Evolutionary conservation across 192 early-diverging fungal species (phyloP).

Genomic region (Coemansia sp.): DNA sequence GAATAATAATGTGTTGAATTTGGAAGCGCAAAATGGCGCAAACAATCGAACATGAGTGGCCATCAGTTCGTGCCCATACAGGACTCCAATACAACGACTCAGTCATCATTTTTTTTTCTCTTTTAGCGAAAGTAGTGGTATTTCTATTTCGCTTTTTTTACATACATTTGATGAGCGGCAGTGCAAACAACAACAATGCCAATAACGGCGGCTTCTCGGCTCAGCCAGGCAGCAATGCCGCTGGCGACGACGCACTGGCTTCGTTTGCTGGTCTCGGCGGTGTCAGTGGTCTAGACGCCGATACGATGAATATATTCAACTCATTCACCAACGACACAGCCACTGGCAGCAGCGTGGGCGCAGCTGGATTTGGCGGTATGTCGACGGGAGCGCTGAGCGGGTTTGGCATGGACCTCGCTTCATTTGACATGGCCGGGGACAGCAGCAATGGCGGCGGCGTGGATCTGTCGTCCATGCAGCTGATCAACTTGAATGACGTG

Average conservation of each 20-base stretch:
- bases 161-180: slow-evolving; percentile 11
- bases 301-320: slow-evolving; percentile 36
- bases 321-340: slow-evolving; percentile 44
- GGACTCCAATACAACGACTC: too few species aligned
- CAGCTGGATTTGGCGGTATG: slow-evolving; percentile 14
- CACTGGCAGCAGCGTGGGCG: not conserved
- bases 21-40: too few species aligned
- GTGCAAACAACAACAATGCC: not conserved
- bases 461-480: slow-evolving; percentile 45
- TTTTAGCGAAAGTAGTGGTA: too few species aligned
- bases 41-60: too few species aligned
- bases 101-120: too few species aligned
- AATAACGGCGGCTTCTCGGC: not conserved
- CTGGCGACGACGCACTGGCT: too few species aligned
- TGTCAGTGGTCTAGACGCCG: slow-evolving; percentile 23
- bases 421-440: slow-evolving; percentile 25
- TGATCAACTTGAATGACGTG: slow-evolving; percentile 33
- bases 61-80: too few species aligned
- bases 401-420: slow-evolving; percentile 33
- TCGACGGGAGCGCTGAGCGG: slow-evolving; percentile 25
- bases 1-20: too few species aligned
- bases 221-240: slow-evolving; percentile 1
- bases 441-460: not conserved
- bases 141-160: too few species aligned
- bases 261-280: slow-evolving; percentile 37